These are phyloP conservation scores for Wickerhamomyces rabaulensis DNA, from an alignment of 805 yeast species.

Conservation along the genomic window DNA sequence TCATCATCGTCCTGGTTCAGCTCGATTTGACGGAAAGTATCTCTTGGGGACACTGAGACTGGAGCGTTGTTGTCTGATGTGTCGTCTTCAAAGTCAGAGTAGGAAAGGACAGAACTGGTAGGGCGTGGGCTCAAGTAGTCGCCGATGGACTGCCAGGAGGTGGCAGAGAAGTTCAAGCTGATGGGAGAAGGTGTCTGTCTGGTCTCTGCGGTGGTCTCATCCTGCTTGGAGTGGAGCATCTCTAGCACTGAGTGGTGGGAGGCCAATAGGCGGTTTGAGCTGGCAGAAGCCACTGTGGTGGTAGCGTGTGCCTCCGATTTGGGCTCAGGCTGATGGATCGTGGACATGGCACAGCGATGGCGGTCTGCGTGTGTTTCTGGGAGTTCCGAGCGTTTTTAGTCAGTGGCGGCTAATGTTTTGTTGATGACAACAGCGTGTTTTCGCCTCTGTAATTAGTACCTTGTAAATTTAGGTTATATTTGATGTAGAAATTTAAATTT, in stretches of 20 bases:
- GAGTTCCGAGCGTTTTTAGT: not conserved
- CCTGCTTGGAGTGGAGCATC: slow-evolving; percentile 12
- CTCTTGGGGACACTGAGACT: not conserved
- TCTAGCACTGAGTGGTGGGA: slow-evolving; percentile 23
- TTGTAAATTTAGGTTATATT: not conserved
- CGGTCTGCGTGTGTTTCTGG: not conserved
- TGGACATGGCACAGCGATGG: slow-evolving; percentile 3
- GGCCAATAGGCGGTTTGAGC: slow-evolving; percentile 15
- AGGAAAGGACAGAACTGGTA: slow-evolving; percentile 24
- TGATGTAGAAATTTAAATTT: not conserved
- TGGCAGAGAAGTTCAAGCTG: slow-evolving; percentile 18
- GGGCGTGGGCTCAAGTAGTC: slow-evolving; percentile 18
- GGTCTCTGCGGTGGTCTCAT: not conserved
- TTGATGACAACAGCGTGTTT: not conserved
- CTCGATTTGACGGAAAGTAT: not conserved
- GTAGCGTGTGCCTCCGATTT: slow-evolving; percentile 4
- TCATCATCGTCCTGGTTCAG: slow-evolving; percentile 13
- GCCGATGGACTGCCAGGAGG: slow-evolving; percentile 22
- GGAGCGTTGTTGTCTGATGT: slow-evolving; percentile 1
- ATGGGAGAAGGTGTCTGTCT: slow-evolving; percentile 1
- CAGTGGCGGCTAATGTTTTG: not conserved
- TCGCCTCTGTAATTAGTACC: not conserved
- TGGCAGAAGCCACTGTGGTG: not conserved
- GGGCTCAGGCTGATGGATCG: slow-evolving; percentile 17
- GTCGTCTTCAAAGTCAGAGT: slow-evolving; percentile 25